phyloP scores from a whole-genome alignment of 108 stramenopile species.

The Chaetoceros tenuissimus region DNA sequence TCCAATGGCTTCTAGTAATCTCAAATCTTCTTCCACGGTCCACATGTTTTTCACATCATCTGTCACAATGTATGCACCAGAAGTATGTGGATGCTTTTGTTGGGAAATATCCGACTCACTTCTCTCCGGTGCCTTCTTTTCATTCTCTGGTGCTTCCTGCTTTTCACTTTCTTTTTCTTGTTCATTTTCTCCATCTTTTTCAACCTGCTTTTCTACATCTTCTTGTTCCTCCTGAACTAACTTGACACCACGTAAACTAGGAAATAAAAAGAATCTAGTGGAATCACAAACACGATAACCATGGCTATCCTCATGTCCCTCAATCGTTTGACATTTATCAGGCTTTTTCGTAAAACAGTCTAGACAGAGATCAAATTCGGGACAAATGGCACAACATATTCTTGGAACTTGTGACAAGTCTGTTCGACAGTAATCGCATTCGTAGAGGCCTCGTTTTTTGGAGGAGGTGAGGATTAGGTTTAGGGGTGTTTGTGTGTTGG shows the following conservation, averaged over 20 bases:
- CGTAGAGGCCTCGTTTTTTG: conserved; percentile 68
- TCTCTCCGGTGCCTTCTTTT: not conserved
- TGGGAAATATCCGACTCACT: too few relatives aligned
- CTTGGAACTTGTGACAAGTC: conserved; percentile 77
- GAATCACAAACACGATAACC: conserved; percentile 77
- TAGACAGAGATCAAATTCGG: conserved; percentile 82
- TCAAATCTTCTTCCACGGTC: conserved; percentile 84
- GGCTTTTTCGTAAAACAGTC: conserved; percentile 63
- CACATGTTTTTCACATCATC: conserved; percentile 61
- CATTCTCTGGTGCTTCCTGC: not conserved
- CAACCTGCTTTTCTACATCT: not conserved
- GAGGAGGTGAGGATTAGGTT: conserved; percentile 45
- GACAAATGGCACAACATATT: conserved; percentile 74
- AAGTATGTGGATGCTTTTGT: too few relatives aligned
- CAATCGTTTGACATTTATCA: conserved; percentile 28
- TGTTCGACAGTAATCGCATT: conserved; percentile 83
- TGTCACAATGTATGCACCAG: conserved; percentile 9
- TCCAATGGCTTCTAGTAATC: conserved; percentile 73
- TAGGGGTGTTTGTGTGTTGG: not conserved
- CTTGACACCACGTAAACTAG: conserved; percentile 30
- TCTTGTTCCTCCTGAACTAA: not conserved
- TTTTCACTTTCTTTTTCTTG: not conserved
- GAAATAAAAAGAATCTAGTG: conserved; percentile 67
- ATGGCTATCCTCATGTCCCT: conserved; percentile 51
- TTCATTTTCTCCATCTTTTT: conserved; percentile 1